Evolutionary conservation across 345 rosid species (phyloP).

Genomic region (Arabidopsis suecica): DNA sequence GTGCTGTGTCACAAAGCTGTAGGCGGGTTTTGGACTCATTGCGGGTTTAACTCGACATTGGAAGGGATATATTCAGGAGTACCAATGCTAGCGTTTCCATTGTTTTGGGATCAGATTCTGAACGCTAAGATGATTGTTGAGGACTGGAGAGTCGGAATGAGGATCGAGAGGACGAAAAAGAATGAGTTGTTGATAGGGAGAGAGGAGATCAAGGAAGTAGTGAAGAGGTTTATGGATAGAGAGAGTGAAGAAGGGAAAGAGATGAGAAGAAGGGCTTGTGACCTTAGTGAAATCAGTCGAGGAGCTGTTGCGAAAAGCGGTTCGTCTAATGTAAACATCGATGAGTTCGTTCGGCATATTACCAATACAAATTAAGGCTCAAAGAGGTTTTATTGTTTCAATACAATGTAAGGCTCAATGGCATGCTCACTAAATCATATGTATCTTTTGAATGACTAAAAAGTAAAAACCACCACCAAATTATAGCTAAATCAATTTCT

Average conservation of each 20-base stretch:
- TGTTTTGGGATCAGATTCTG: conserved; percentile 54
- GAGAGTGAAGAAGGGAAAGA: conserved; percentile 26
- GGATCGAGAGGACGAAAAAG: conserved; percentile 28
- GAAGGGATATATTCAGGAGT: conserved; percentile 59
- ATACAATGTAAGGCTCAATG: too few species aligned
- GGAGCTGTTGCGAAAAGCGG: neutral
- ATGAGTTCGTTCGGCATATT: conserved; percentile 50
- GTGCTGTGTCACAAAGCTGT: conserved; percentile 59
- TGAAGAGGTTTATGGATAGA: conserved; percentile 39
- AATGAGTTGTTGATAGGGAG: conserved; percentile 41
- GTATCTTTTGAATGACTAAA: too few species aligned
- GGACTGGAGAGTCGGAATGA: conserved; percentile 63
- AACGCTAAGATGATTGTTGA: conserved; percentile 60
- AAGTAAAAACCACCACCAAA: too few species aligned
- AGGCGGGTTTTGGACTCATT: conserved; percentile 74
- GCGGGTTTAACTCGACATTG: conserved; percentile 66
- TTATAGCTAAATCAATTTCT: too few species aligned
- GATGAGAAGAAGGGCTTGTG: conserved; percentile 30
- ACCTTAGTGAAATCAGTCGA: conserved; percentile 18
- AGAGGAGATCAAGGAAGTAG: conserved; percentile 46
- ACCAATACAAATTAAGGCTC: neutral
- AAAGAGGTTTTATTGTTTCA: neutral
- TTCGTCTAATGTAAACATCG: conserved; percentile 51
- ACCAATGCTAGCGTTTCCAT: conserved; percentile 59
- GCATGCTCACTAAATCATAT: too few species aligned